Conservation (phyloP, 2,329 filamentous ascomycete genomes). For the Claviceps quebecensis region DNA sequence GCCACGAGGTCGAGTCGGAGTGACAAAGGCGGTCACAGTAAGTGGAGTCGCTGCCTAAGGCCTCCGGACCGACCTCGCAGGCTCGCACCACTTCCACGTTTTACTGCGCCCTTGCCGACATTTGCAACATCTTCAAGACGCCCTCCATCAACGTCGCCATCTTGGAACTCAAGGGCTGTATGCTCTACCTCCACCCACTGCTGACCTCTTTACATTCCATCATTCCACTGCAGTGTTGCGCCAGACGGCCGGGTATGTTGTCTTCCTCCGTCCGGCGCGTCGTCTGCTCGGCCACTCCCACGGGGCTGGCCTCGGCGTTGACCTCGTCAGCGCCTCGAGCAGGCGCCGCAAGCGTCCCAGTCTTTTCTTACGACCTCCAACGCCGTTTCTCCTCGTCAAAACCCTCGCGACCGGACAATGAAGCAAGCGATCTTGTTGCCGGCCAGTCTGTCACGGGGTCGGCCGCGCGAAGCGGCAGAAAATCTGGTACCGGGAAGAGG, state of each 20-base stretch:
- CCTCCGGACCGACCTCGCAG: background rate
- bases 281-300: slow-evolving; percentile 31
- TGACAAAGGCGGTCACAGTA: no score
- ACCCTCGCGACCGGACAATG: slow-evolving; percentile 46
- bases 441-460: slow-evolving; percentile 36
- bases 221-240: slow-evolving; percentile 5
- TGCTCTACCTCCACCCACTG: slow-evolving; percentile 5
- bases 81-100: slow-evolving; percentile 1
- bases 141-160: slow-evolving; percentile 17
- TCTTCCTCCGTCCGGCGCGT: slow-evolving; percentile 43
- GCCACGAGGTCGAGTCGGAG: no score
- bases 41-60: no score
- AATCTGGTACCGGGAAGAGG: slow-evolving; percentile 35
- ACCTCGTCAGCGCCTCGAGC: slow-evolving; percentile 26
- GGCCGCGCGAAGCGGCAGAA: slow-evolving; percentile 27
- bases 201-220: slow-evolving; percentile 7
- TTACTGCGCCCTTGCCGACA: slow-evolving; percentile 6
- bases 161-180: slow-evolving; percentile 12
- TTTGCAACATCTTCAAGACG: slow-evolving; percentile 9
- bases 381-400: slow-evolving; percentile 47
- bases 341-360: slow-evolving; percentile 18
- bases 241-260: slow-evolving; percentile 30
- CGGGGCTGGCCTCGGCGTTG: slow-evolving; percentile 28
- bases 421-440: slow-evolving; percentile 35
- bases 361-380: slow-evolving; percentile 31